Evolutionary conservation across 1,284 basidiomycete species (phyloP).

Genomic region (Trametes versicolor): DNA sequence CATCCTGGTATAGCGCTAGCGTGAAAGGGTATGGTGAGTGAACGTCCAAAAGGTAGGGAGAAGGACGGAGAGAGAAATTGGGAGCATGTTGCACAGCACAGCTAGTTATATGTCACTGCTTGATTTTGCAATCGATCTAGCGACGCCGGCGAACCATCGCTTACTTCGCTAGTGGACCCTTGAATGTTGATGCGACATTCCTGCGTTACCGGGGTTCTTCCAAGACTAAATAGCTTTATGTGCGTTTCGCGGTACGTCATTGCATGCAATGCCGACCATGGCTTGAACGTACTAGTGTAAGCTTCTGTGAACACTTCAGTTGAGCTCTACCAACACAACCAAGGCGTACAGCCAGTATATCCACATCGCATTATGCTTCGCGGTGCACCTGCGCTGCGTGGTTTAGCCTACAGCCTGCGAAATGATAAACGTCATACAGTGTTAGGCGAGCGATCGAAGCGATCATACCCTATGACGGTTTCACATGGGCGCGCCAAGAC

Average conservation of each 20-base stretch:
- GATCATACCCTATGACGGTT: neutral
- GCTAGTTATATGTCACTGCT: neutral
- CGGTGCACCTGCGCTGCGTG: neutral
- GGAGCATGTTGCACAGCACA: neutral
- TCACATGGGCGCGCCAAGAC: too few relatives aligned
- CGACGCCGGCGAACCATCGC: conserved; percentile 1
- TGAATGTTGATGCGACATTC: conserved; percentile 16
- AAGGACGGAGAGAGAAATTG: neutral
- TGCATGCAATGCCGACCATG: too few relatives aligned
- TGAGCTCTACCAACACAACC: too few relatives aligned
- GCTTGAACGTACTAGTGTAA: too few relatives aligned
- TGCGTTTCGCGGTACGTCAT: too few relatives aligned
- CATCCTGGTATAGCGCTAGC: conserved; percentile 21
- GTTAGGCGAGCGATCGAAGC: neutral
- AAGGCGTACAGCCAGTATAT: neutral
- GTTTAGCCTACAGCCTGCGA: neutral
- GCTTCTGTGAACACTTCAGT: too few relatives aligned
- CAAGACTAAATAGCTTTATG: too few relatives aligned
- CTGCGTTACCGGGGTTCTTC: neutral
- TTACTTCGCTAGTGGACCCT: neutral
- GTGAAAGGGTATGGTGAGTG: neutral
- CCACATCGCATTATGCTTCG: neutral
- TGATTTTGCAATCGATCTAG: neutral
- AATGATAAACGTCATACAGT: neutral
- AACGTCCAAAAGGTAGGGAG: neutral